Percentiles rank a stretch among this genome's conserved stretches.
Evolutionary conservation across 116 monocot species (phyloP).

Genomic region (Papilionanthe hybrid): DNA sequence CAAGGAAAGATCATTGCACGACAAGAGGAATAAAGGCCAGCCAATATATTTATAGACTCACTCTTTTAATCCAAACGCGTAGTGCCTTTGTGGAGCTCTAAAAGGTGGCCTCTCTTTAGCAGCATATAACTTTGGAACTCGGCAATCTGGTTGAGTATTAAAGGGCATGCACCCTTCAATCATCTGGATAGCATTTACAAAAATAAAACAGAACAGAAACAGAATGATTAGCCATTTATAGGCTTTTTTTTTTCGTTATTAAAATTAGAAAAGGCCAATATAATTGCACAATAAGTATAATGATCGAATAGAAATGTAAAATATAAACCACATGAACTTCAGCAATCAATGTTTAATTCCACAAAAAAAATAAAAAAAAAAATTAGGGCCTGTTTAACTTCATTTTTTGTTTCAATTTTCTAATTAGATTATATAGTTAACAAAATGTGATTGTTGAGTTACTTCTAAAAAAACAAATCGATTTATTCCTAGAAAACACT

Average conservation of each 20-base stretch:
- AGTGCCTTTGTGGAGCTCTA: slow-evolving; percentile 46
- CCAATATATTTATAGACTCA: slow-evolving; percentile 16
- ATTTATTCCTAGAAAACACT: no score
- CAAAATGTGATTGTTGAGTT: no score
- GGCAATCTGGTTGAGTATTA: slow-evolving; percentile 35
- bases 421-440: no score
- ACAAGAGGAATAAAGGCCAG: background rate
- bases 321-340: background rate
- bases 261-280: background rate
- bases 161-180: slow-evolving; percentile 73
- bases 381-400: no score
- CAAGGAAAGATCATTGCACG: background rate
- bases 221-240: background rate
- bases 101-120: slow-evolving; percentile 79
- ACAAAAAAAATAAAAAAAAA: background rate
- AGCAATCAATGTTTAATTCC: background rate
- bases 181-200: slow-evolving; percentile 43
- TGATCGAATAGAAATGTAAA: background rate
- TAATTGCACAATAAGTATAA: slow-evolving; percentile 2
- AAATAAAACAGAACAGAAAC: background rate
- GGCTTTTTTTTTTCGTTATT: background rate
- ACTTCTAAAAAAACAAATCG: no score
- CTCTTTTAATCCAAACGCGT: slow-evolving; percentile 71
- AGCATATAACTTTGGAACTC: slow-evolving; percentile 55
- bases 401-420: no score